Evolutionary conservation across 257 asterid species (phyloP).

Genomic region (Solanum sejunctum): DNA sequence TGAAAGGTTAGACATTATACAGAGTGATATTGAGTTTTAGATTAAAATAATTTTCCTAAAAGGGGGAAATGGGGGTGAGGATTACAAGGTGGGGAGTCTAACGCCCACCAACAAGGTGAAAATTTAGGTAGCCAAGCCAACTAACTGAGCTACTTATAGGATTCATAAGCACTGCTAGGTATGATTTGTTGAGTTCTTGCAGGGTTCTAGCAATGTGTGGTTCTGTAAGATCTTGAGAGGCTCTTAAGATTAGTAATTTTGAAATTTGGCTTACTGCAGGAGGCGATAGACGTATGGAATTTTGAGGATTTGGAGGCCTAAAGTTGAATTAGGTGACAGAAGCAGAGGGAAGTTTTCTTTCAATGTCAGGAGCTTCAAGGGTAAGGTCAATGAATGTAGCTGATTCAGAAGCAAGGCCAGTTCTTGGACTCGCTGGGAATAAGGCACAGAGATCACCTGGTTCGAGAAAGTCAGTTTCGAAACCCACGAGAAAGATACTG

Average conservation of each 20-base stretch:
- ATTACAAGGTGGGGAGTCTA: neutral
- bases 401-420: constrained; percentile 19
- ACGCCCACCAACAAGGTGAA: neutral
- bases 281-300: neutral
- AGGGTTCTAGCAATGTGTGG: neutral
- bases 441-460: constrained; percentile 6
- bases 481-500: constrained; percentile 9
- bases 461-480: constrained; percentile 4
- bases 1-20: neutral
- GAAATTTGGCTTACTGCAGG: neutral
- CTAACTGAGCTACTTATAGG: neutral
- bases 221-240: neutral
- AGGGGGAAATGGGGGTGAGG: neutral
- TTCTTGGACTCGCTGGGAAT: constrained; percentile 13
- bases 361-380: constrained; percentile 23
- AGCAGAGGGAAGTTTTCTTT: neutral
- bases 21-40: neutral
- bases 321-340: neutral
- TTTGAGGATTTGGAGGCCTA: neutral
- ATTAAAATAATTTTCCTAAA: neutral
- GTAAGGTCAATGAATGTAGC: constrained; percentile 15
- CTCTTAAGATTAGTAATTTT: neutral
- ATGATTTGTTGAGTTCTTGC: neutral
- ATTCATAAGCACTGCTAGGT: neutral
- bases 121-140: neutral